These are phyloP conservation scores for Didymella pomorum DNA, from an alignment of 2,329 filamentous ascomycete species.

Conservation along the genomic window DNA sequence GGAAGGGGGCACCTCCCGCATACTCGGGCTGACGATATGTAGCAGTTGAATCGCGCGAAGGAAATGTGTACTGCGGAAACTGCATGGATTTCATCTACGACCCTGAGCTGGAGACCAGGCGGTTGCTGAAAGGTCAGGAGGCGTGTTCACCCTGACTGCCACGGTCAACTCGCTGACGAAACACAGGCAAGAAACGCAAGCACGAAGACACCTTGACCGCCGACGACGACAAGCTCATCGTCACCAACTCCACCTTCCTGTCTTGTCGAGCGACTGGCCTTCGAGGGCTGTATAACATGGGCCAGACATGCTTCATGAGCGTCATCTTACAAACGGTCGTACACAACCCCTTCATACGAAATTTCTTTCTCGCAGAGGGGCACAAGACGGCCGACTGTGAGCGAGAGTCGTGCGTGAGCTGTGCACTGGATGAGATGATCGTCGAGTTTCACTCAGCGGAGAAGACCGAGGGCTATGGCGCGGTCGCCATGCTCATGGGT, in stretches of 20 bases:
- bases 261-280: slow-evolving; percentile 88
- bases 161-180: slow-evolving; percentile 29
- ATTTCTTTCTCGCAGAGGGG: slow-evolving; percentile 91
- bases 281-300: slow-evolving; percentile 94
- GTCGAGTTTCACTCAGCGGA: slow-evolving; percentile 72
- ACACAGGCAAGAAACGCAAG: slow-evolving; percentile 72
- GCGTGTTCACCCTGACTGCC: background rate
- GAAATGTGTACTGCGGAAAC: slow-evolving; percentile 79
- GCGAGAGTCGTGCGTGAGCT: slow-evolving; percentile 64
- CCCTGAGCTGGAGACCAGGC: slow-evolving; percentile 77
- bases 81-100: slow-evolving; percentile 87
- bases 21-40: slow-evolving; percentile 29
- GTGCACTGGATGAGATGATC: slow-evolving; percentile 69
- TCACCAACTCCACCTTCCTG: slow-evolving; percentile 77
- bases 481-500: slow-evolving; percentile 85
- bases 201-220: slow-evolving; percentile 69
- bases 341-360: slow-evolving; percentile 89
- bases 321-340: slow-evolving; percentile 93
- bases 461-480: slow-evolving; percentile 87
- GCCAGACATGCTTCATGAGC: slow-evolving; percentile 98
- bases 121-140: slow-evolving; percentile 70
- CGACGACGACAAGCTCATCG: slow-evolving; percentile 79
- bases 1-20: background rate
- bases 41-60: slow-evolving; percentile 81
- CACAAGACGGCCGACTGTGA: slow-evolving; percentile 81